Percentiles rank a stretch among this genome's conserved stretches.
Evolutionary conservation across 352 stramenopile species (phyloP).

Genomic region (Globisporangium camurandrum): DNA sequence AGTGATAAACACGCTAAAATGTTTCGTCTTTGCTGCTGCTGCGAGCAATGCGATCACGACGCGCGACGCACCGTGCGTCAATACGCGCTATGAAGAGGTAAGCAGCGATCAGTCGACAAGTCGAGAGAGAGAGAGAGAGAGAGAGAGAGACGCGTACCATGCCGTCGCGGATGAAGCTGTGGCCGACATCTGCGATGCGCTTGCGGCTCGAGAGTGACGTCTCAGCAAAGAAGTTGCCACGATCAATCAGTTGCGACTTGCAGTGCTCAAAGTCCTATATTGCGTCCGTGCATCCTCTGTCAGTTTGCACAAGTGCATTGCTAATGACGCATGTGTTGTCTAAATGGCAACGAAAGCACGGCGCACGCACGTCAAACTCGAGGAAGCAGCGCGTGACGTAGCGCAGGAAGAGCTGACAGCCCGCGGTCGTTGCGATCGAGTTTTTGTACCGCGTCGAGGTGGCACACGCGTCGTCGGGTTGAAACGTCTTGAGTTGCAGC

Average conservation of each 20-base stretch:
- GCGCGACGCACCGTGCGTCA: constrained; percentile 91
- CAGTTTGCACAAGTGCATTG: neutral
- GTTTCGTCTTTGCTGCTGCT: constrained; percentile 87
- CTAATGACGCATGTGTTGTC: neutral
- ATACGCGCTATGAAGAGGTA: constrained; percentile 49
- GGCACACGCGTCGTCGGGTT: constrained; percentile 29
- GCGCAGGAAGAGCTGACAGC: constrained; percentile 91
- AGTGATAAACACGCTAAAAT: constrained; percentile 92
- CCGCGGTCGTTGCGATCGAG: constrained; percentile 86
- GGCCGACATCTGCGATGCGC: constrained; percentile 88
- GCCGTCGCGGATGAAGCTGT: constrained; percentile 93
- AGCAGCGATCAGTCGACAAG: neutral
- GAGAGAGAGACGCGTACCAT: constrained; percentile 36
- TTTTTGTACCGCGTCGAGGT: constrained; percentile 53
- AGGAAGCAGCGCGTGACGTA: constrained; percentile 91
- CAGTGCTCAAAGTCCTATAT: constrained; percentile 87
- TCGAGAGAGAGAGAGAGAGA: neutral
- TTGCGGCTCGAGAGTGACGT: constrained; percentile 90
- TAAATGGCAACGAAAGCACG: neutral
- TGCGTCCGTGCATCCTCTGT: neutral
- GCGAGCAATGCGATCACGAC: constrained; percentile 90
- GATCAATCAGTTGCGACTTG: constrained; percentile 86
- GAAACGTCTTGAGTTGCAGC: constrained; percentile 54
- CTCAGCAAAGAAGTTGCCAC: constrained; percentile 90
- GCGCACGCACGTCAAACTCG: constrained; percentile 65